Conservation (phyloP, 2,329 filamentous ascomycete species). For the Neofusicoccum cordaticola region DNA sequence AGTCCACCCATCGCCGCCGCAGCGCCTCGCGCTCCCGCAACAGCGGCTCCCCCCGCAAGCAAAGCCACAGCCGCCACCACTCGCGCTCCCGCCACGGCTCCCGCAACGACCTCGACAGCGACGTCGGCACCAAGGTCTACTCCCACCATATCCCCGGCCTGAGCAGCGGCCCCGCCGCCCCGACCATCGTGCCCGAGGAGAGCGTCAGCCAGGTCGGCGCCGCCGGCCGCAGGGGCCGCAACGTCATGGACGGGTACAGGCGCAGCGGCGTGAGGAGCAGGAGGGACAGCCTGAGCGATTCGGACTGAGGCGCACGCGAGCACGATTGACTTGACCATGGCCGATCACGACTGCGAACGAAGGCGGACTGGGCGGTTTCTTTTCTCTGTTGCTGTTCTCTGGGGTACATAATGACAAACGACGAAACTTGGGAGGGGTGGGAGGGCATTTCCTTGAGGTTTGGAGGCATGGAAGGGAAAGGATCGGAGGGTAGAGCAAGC, state of each 20-base stretch:
- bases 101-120: conserved; percentile 38
- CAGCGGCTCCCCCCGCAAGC: conserved; percentile 32
- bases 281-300: conserved; percentile 54
- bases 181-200: conserved; percentile 34
- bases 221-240: conserved; percentile 32
- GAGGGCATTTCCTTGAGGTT: not conserved
- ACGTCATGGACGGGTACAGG: conserved; percentile 44
- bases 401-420: not conserved
- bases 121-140: conserved; percentile 54
- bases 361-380: not conserved
- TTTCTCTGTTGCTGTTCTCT: not conserved
- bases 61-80: conserved; percentile 22
- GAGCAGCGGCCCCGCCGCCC: conserved; percentile 29
- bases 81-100: conserved; percentile 23
- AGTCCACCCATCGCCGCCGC: conserved; percentile 15
- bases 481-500: not conserved
- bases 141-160: conserved; percentile 57
- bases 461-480: too few species aligned
- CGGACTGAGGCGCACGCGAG: not conserved
- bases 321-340: not conserved
- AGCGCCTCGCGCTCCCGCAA: conserved; percentile 16
- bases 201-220: conserved; percentile 41
- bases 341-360: too few species aligned
- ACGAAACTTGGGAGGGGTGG: not conserved
- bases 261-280: conserved; percentile 42